phyloP scores from a whole-genome alignment of 352 stramenopile species.

The Thraustochytrium sp. region DNA sequence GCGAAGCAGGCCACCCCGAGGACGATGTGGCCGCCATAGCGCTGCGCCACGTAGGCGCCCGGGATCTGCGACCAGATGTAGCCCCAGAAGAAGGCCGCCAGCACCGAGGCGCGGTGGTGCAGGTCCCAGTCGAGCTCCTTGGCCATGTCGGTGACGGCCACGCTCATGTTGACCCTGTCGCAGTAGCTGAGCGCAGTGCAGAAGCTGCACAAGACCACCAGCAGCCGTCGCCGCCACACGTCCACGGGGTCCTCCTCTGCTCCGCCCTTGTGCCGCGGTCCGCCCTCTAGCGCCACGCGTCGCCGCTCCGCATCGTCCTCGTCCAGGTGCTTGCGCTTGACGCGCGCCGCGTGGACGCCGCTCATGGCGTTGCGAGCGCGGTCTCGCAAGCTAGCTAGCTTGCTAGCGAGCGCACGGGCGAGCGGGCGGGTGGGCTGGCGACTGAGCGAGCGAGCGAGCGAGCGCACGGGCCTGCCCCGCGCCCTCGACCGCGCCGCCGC shows the following conservation, averaged over 20 bases:
- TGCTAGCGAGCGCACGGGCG: no score
- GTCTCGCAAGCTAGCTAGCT: no score
- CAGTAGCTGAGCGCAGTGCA: constrained; percentile 39
- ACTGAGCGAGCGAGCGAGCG: no score
- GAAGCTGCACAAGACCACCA: constrained; percentile 32
- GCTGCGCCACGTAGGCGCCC: constrained; percentile 5
- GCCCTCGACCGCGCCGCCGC: no score
- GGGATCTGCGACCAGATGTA: constrained; percentile 44
- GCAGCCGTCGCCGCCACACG: background rate
- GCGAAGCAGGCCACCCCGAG: constrained; percentile 20
- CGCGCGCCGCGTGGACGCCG: no score
- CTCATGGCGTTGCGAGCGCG: no score
- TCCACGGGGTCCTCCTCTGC: background rate
- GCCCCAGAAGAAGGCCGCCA: constrained; percentile 38
- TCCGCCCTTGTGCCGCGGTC: background rate
- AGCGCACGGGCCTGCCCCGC: no score
- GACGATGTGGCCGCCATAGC: constrained; percentile 37
- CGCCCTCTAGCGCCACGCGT: background rate
- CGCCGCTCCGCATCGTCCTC: no score
- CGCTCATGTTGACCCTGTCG: constrained; percentile 45
- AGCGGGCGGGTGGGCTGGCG: no score
- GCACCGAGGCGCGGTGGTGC: background rate
- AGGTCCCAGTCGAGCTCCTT: constrained; percentile 42
- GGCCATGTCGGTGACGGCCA: constrained; percentile 37
- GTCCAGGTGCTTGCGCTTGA: no score